Conservation (phyloP, 1,139 yeast genomes). For the Nakaseomyces delphensis region DNA sequence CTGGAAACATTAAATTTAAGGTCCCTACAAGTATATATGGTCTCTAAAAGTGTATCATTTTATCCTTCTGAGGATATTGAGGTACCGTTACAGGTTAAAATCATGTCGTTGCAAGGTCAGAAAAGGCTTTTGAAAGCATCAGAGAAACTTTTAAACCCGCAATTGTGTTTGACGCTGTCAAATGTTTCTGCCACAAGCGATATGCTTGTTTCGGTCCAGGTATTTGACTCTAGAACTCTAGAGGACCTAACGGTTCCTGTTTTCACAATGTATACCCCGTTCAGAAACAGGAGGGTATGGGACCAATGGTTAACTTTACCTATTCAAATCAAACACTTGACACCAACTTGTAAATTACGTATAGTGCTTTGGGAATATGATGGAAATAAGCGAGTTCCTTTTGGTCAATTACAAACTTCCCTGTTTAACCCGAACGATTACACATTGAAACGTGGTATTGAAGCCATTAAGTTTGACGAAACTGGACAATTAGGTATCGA, state of each 20-base stretch:
- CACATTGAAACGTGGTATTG: conserved; percentile 50
- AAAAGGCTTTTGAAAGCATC: conserved; percentile 44
- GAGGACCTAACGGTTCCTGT: conserved; percentile 51
- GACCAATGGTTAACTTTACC: conserved; percentile 64
- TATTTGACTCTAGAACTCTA: conserved; percentile 50
- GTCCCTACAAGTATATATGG: no score
- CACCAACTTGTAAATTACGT: conserved; percentile 50
- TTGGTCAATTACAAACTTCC: conserved; percentile 53
- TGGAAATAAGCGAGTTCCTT: conserved; percentile 40
- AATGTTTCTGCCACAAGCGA: conserved; percentile 48
- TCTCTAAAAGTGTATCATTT: conserved; percentile 49
- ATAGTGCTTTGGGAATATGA: conserved; percentile 61
- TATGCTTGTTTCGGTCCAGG: conserved; percentile 51
- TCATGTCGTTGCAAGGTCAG: conserved; percentile 42
- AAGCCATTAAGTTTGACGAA: conserved; percentile 38
- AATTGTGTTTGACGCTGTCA: conserved; percentile 42
- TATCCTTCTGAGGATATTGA: conserved; percentile 68
- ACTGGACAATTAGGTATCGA: conserved; percentile 10
- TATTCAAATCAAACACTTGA: conserved; percentile 58
- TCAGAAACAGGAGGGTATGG: conserved; percentile 43
- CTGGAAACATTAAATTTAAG: no score
- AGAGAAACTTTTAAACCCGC: conserved; percentile 47
- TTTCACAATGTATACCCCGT: conserved; percentile 55
- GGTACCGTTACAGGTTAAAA: conserved; percentile 44
- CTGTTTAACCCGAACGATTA: conserved; percentile 47